phyloP scores from a whole-genome alignment of 441 rosid genomes.

The Manihot esculenta region DNA sequence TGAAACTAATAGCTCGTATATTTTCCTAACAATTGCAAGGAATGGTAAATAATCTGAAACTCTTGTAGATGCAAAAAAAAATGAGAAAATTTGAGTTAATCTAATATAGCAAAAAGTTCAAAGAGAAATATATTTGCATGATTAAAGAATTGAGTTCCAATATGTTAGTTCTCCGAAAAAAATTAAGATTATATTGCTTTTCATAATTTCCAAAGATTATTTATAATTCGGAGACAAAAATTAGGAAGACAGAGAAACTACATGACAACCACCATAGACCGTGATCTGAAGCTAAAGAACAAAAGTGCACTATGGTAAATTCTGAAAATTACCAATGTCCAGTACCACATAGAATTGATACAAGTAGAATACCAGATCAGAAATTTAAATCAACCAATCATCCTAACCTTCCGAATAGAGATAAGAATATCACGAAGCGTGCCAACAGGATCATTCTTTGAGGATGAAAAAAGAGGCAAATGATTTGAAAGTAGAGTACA shows the following conservation, averaged over 20 bases:
- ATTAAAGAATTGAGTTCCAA: constrained; percentile 8
- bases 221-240: not conserved
- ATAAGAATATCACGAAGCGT: constrained; percentile 58
- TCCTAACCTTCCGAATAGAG: constrained; percentile 63
- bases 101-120: not conserved
- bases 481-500: constrained; percentile 58
- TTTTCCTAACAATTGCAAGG: not conserved
- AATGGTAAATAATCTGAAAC: constrained; percentile 1
- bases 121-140: not conserved
- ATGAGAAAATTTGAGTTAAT: not conserved
- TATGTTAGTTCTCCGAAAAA: constrained; percentile 13
- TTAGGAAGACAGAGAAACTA: not conserved
- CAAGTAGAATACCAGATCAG: not conserved
- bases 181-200: constrained; percentile 2
- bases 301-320: not conserved
- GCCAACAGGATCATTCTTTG: constrained; percentile 61
- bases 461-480: constrained; percentile 55
- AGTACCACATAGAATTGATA: constrained; percentile 6
- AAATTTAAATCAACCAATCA: not conserved
- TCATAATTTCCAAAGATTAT: not conserved
- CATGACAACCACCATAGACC: not conserved
- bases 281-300: constrained; percentile 12
- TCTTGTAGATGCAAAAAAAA: constrained; percentile 11
- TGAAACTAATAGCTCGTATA: not conserved
- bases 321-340: not conserved